Evolutionary conservation across 345 rosid species (phyloP).

Genomic region (Eucalyptus virginea): DNA sequence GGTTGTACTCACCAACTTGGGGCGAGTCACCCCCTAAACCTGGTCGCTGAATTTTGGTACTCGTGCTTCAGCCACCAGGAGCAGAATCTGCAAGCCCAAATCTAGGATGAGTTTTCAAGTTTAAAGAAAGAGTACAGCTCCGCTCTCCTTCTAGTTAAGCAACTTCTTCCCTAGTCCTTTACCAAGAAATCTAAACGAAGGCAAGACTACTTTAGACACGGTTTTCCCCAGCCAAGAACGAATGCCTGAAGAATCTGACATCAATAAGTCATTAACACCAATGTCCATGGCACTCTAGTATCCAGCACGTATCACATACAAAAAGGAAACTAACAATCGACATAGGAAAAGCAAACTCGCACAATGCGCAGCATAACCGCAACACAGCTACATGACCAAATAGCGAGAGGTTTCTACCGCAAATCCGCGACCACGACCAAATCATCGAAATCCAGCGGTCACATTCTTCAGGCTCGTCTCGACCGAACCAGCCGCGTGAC

Average conservation of each 20-base stretch:
- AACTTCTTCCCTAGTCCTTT: not conserved
- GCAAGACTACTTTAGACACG: not conserved
- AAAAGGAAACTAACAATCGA: not conserved
- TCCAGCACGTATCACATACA: not conserved
- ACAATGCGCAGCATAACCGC: not conserved
- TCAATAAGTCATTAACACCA: not conserved
- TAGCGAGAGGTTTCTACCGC: not conserved
- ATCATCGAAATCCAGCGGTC: not conserved
- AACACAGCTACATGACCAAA: not conserved
- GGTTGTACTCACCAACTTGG: constrained; percentile 14
- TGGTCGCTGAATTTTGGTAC: constrained; percentile 22
- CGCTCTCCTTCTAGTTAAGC: not conserved
- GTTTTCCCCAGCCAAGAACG: not conserved
- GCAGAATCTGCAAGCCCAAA: not conserved
- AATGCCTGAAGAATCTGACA: not conserved
- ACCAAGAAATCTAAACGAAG: not conserved
- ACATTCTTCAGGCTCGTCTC: not conserved
- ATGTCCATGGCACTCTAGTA: not conserved
- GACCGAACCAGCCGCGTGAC: not conserved
- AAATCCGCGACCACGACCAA: not conserved
- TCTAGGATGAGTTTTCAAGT: not conserved
- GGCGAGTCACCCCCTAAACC: constrained; percentile 38
- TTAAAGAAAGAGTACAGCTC: not conserved
- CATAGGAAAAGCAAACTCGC: not conserved
- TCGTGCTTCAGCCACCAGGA: not conserved